Base-by-base conservation (phyloP, 2,329 filamentous ascomycete genomes). In the Neofusicoccum cordaticola region DNA sequence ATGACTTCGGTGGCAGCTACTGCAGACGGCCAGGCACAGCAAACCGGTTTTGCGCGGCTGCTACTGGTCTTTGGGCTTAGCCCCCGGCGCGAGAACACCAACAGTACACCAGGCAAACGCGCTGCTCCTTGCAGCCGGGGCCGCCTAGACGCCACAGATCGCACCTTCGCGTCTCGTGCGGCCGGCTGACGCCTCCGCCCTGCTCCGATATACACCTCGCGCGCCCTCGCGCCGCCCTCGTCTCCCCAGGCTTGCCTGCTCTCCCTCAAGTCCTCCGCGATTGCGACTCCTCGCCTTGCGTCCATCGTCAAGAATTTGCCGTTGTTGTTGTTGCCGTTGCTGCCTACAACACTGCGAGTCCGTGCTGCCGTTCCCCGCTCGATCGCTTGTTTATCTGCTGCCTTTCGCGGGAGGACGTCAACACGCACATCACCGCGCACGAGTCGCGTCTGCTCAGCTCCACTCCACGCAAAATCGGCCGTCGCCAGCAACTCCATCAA, bases 61-160 rank as follows among this genome's bases (percentile, higher is more conserved):
- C 41, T 35, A 45, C 31, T 47, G 56, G 41, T 6, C 6, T 11
- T 35, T 37, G 5, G 27, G 56, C 9, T 47, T 60, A 60, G 51
- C 27, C n/a, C 50, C 50, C 61, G 47, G 35, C 45, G 60, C 60
- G 51, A 31, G 35, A 42, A 64, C 62, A 64, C 62, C 62, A 64
- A 48, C 41, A 37, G 42, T 19, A 64, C 62, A 64, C 62, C 51
- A 34, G 42, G 44, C 31, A 58, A 39, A 57, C 62, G 52, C 62
- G 51, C 51, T 51, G 9, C 35, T 64, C 50, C 62, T 56, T 56
- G 62, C 62, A 44, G 58, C 58, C 31, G 31, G 31, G 11, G 31
- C 39, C 39, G 27, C 42, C 42, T 34, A 13, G 34, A 19, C 41
- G 56, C 56, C 56, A 60, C 41, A 60, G 15, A 62, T 50, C 45